phyloP scores from a whole-genome alignment of 257 asterid genomes.

The Solanum pinnatisectum region DNA sequence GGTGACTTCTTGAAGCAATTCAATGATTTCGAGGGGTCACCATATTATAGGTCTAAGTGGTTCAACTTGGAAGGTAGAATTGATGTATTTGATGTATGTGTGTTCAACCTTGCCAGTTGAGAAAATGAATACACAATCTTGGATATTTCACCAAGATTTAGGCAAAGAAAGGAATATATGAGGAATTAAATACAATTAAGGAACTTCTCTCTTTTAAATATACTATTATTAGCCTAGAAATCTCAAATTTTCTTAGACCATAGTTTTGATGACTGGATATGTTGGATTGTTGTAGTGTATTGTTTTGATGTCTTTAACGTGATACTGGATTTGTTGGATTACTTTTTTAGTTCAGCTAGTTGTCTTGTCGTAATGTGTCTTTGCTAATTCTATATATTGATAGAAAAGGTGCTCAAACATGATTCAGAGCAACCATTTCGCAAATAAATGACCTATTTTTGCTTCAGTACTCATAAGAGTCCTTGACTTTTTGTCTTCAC shows the following conservation, averaged over 20 bases:
- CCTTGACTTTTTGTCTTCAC: background rate
- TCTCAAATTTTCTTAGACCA: background rate
- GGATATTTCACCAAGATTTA: background rate
- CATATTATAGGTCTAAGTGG: no score
- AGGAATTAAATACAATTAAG: background rate
- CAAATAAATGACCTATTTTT: background rate
- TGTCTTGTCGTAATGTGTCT: no score
- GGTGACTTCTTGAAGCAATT: no score
- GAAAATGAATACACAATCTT: background rate
- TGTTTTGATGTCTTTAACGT: background rate
- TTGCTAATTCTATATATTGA: no score
- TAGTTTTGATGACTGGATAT: background rate
- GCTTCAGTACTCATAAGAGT: background rate
- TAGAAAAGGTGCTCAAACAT: no score
- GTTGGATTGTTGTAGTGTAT: background rate
- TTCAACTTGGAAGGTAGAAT: no score
- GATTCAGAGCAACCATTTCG: background rate
- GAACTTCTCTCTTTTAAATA: background rate
- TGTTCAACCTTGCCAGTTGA: background rate
- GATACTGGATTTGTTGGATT: background rate
- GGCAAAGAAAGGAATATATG: background rate
- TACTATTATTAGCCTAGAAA: background rate
- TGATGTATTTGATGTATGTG: slow-evolving; percentile 20
- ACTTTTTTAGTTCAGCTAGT: no score
- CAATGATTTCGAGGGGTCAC: no score